Base-by-base conservation (phyloP, 169 alveolate genomes). In the Cyclospora cayetanensis region DNA sequence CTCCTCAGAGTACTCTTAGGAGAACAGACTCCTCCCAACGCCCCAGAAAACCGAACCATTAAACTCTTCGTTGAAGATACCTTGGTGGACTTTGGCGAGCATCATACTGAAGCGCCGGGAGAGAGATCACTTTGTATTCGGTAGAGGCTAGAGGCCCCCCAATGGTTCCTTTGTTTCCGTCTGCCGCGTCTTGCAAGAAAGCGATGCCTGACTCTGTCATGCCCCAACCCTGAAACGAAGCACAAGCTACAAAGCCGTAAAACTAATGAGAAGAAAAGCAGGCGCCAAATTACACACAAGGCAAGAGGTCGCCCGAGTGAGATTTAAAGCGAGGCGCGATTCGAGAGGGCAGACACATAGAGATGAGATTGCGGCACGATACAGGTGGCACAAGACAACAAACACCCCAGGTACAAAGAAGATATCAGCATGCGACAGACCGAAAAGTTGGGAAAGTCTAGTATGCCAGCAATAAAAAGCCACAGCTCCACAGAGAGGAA, bases 171-270 rank as follows among this genome's bases (percentile, higher is more conserved):
- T 92, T 80, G 25, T 76, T 91, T 46, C 39, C 42, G 83, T 89
- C 93, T 2, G 72, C 39, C 12, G 84, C 39, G 15, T 89, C 76
- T 20, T 96, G 94, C 53, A 95, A 37, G 34, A 94, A 66, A 42
- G 95, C 83, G 39, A 96, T 97, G 27, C 97, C 98, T 31, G 96
- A 86, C 93, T 97, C 98, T 43, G 97, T 95, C 96, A 92, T 68
- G 34, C 96, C 96, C 79, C 91, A 94, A n/a, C 96, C 96, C 94
- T 91, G 72, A 43, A 65, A 29, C 39, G 82, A 90, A 1, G 27
- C 20, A 29, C 4, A 39, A 76, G 15, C 60, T 15, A 46, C 60
- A 46, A 46, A 46, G n/a, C 15, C 15, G 7, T 11, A 46, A 46
- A 7, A 7, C 60, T 46, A 46, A 46, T n/a, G n/a, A n/a, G n/a